phyloP scores from a whole-genome alignment of 2,329 filamentous ascomycete species.

The Aspergillus eucalypticola region DNA sequence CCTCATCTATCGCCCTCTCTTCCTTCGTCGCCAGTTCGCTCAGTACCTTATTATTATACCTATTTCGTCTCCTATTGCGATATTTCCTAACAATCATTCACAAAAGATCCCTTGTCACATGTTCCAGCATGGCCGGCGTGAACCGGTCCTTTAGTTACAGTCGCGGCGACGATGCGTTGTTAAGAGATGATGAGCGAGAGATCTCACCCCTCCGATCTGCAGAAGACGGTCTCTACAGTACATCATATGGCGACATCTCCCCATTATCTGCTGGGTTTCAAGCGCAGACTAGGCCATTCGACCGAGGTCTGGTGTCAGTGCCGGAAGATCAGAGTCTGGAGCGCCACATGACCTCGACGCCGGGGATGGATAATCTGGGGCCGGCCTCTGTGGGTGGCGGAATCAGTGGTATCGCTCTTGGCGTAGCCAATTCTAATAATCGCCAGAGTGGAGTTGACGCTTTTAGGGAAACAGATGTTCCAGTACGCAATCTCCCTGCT shows the following conservation, averaged over 20 bases:
- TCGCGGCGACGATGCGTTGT: slow-evolving; percentile 18
- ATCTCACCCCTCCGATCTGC: slow-evolving; percentile 3
- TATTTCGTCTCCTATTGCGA: background rate
- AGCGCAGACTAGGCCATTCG: background rate
- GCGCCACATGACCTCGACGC: slow-evolving; percentile 50
- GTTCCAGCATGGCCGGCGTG: slow-evolving; percentile 19
- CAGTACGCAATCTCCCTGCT: slow-evolving; percentile 31
- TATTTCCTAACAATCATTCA: background rate
- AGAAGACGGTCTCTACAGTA: background rate
- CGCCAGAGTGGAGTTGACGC: slow-evolving; percentile 67
- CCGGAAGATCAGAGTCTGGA: slow-evolving; percentile 16
- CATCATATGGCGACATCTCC: slow-evolving; percentile 16
- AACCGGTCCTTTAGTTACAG: slow-evolving; percentile 27
- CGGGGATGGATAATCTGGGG: slow-evolving; percentile 68
- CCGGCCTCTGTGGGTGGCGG: slow-evolving; percentile 62
- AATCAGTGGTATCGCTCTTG: slow-evolving; percentile 67
- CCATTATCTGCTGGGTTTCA: slow-evolving; percentile 12
- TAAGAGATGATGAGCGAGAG: background rate
- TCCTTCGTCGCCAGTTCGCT: background rate
- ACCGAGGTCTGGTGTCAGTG: slow-evolving; percentile 9
- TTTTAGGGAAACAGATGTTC: slow-evolving; percentile 47
- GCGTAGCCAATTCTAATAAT: slow-evolving; percentile 64
- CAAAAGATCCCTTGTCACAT: background rate
- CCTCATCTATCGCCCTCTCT: background rate
- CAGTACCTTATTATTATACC: background rate